Percentiles rank a stretch among this genome's conserved stretches.
Evolutionary conservation across 164 flowering plant genomes (phyloP).

Genomic region (Chimonanthus salicifolius): DNA sequence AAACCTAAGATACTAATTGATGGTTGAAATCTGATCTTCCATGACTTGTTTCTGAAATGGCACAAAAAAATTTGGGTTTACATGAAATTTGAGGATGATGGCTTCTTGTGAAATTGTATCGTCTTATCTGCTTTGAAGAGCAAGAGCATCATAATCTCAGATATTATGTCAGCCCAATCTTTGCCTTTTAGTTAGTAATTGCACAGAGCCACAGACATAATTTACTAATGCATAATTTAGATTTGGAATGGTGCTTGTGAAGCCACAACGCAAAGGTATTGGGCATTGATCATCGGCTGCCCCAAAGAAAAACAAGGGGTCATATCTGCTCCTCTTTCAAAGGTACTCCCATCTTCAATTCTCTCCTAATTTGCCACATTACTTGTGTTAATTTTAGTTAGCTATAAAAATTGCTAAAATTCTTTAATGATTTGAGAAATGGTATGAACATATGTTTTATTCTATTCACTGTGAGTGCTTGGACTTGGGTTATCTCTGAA

Average conservation of each 20-base stretch:
- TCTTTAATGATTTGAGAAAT: neutral
- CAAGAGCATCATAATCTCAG: neutral
- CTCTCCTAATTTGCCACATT: neutral
- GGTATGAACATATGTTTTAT: neutral
- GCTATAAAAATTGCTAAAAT: too few relatives aligned
- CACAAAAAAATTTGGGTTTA: neutral
- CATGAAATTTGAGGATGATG: neutral
- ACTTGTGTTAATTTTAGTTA: neutral
- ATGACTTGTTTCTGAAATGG: neutral
- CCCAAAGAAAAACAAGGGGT: constrained; percentile 79
- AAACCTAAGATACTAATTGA: too few relatives aligned
- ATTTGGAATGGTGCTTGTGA: constrained; percentile 68
- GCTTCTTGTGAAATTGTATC: neutral
- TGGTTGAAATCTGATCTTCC: neutral
- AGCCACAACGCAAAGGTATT: constrained; percentile 60
- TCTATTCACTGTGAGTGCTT: neutral
- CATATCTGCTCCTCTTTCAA: constrained; percentile 69
- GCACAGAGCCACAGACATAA: neutral
- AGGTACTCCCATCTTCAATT: constrained; percentile 36
- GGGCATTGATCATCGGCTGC: constrained; percentile 92
- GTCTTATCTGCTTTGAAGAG: neutral
- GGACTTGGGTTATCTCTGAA: neutral
- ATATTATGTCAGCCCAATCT: neutral
- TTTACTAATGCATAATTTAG: constrained; percentile 28
- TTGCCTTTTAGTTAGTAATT: neutral